Evolutionary conservation across 1,284 basidiomycete genomes (phyloP).

Genomic region (Sanghuangporus sanghuang): DNA sequence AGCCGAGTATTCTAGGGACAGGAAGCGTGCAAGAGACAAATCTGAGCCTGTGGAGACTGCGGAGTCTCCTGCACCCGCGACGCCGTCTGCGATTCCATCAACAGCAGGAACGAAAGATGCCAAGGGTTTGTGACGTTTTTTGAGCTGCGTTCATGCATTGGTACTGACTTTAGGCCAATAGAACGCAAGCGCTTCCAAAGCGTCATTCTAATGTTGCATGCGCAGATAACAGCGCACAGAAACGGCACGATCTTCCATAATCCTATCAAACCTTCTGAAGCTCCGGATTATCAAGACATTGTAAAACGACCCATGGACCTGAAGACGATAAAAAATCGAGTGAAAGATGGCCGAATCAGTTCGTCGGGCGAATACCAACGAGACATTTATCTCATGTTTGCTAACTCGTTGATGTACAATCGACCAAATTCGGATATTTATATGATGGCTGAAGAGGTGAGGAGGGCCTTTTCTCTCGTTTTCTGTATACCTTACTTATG

Average conservation of each 20-base stretch:
- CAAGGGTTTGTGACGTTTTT: constrained; percentile 24
- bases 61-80: constrained; percentile 38
- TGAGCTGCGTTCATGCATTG: constrained; percentile 19
- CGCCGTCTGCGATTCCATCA: constrained; percentile 5
- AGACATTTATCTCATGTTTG: constrained; percentile 90
- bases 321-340: constrained; percentile 78
- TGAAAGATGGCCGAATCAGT: constrained; percentile 77
- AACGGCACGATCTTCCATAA: constrained; percentile 88
- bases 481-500: constrained; percentile 12
- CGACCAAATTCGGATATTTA: constrained; percentile 77
- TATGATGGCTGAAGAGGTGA: constrained; percentile 84
- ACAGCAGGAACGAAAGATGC: constrained; percentile 4
- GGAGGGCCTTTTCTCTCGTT: constrained; percentile 22
- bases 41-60: constrained; percentile 65
- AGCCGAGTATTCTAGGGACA: constrained; percentile 49
- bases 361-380: constrained; percentile 84
- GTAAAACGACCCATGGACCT: constrained; percentile 91
- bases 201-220: constrained; percentile 75
- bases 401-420: constrained; percentile 96
- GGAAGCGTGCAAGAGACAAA: constrained; percentile 62
- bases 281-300: constrained; percentile 86
- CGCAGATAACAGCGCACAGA: constrained; percentile 77
- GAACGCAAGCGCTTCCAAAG: constrained; percentile 73
- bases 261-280: constrained; percentile 83
- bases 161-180: constrained; percentile 37